These are phyloP conservation scores for Castanea mollissima DNA, from an alignment of 306 rosid genomes.

Conservation along the genomic window DNA sequence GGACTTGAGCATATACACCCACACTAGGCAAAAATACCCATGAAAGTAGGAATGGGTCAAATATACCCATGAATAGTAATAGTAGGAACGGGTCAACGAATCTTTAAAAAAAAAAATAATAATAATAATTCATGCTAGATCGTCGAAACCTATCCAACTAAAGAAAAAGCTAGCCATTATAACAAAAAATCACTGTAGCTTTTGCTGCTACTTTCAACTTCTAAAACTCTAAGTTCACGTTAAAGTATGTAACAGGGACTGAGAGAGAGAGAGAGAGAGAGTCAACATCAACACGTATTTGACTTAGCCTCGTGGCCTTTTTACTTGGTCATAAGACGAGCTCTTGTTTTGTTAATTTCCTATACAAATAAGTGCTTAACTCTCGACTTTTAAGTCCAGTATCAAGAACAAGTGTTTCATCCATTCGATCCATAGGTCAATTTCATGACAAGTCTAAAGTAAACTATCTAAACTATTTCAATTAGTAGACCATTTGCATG, in stretches of 20 bases:
- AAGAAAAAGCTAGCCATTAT: not conserved
- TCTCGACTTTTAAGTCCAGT: not conserved
- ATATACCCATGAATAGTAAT: too few species aligned
- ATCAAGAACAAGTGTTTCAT: not conserved
- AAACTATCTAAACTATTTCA: not conserved
- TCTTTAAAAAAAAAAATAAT: too few species aligned
- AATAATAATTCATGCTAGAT: not conserved
- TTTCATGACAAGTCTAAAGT: not conserved
- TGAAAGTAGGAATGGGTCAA: too few species aligned
- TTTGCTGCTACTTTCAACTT: not conserved
- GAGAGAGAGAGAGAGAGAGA: too few species aligned
- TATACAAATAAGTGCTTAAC: not conserved
- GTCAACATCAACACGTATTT: slow-evolving; percentile 1
- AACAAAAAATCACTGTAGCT: not conserved
- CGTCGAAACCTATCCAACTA: not conserved
- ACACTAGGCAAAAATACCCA: too few species aligned
- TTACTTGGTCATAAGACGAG: not conserved
- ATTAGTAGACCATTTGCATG: too few species aligned
- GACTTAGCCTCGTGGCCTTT: not conserved
- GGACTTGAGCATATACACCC: too few species aligned
- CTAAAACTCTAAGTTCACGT: not conserved
- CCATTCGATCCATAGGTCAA: not conserved
- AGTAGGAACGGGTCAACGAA: not conserved
- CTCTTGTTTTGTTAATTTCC: too few species aligned
- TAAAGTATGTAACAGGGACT: slow-evolving; percentile 7